phyloP scores from a whole-genome alignment of 768 basidiomycete species.

The Leucogyrophana mollusca region DNA sequence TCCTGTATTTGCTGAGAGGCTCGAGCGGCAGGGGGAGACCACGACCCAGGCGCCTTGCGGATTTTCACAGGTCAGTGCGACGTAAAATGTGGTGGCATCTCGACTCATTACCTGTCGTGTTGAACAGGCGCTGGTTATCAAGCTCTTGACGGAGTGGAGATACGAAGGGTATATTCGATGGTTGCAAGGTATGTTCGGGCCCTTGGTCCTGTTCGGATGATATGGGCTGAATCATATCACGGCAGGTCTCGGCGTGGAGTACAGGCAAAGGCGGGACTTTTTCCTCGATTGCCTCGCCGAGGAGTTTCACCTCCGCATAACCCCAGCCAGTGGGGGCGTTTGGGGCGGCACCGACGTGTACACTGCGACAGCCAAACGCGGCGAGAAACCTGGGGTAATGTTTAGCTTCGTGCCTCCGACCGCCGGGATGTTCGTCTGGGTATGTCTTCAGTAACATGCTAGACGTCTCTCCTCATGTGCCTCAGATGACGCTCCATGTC shows the following conservation, averaged over 20 bases:
- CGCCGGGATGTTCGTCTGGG: constrained; percentile 83
- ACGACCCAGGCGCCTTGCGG: constrained; percentile 71
- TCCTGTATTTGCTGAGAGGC: constrained; percentile 70
- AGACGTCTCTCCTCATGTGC: background rate
- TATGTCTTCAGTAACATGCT: constrained; percentile 24
- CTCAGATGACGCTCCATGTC: constrained; percentile 62
- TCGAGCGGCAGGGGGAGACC: constrained; percentile 68
- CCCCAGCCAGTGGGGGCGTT: constrained; percentile 23
- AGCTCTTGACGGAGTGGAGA: constrained; percentile 65
- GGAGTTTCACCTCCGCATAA: constrained; percentile 55
- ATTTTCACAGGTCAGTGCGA: constrained; percentile 70
- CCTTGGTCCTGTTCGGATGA: no score
- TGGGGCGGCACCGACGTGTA: constrained; percentile 43
- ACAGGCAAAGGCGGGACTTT: constrained; percentile 56
- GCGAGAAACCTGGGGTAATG: constrained; percentile 22
- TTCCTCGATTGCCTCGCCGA: constrained; percentile 64
- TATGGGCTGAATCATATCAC: background rate
- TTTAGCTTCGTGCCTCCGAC: constrained; percentile 75
- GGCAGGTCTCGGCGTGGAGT: constrained; percentile 52
- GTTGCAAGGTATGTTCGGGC: constrained; percentile 53
- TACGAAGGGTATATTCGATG: constrained; percentile 74
- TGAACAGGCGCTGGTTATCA: constrained; percentile 50
- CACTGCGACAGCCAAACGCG: constrained; percentile 40
- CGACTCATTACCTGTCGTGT: background rate
- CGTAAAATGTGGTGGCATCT: constrained; percentile 2